A percentile compares a stretch with the other conserved stretches of the same genome.
phyloP scores from a whole-genome alignment of 1,139 yeast species.

The Ogataea hybrid region DNA sequence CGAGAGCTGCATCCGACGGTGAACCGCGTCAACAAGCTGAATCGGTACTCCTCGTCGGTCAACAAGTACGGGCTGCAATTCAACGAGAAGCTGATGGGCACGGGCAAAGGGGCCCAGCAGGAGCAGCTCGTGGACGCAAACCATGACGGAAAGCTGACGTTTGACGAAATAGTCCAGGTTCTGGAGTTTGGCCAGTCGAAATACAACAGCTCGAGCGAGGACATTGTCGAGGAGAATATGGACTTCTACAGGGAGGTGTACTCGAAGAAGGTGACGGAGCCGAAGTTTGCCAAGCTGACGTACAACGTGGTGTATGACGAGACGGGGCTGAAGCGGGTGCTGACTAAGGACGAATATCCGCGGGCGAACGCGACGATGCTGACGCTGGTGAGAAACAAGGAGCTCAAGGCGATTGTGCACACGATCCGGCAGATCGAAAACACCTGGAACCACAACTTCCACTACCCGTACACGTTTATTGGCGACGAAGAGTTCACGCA shows the following conservation, averaged over 20 bases:
- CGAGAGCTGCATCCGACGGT: conserved; percentile 7
- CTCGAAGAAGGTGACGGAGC: conserved; percentile 38
- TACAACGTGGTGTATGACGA: conserved; percentile 27
- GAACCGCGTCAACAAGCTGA: conserved; percentile 13
- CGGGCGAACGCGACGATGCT: conserved; percentile 53
- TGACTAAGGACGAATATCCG: conserved; percentile 34
- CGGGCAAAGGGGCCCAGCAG: conserved; percentile 12
- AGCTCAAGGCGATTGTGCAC: conserved; percentile 37
- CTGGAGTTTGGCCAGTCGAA: conserved; percentile 23
- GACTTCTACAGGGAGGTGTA: conserved; percentile 32
- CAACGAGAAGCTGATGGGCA: conserved; percentile 29
- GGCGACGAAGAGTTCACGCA: conserved; percentile 47
- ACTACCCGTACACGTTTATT: conserved; percentile 54
- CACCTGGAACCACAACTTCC: conserved; percentile 48
- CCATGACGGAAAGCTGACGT: conserved; percentile 22
- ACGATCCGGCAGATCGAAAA: conserved; percentile 45
- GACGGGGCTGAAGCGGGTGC: conserved; percentile 24
- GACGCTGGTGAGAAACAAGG: conserved; percentile 49
- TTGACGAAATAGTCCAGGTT: conserved; percentile 26
- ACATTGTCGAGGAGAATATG: conserved; percentile 31
- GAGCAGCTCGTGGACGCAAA: conserved; percentile 15
- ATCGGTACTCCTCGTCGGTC: conserved; percentile 22
- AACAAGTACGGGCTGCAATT: conserved; percentile 25
- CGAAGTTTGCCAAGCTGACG: conserved; percentile 45
- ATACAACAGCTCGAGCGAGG: conserved; percentile 24